A percentile compares a stretch with the other conserved stretches of the same genome.
Evolutionary conservation across 305 asterid genomes (phyloP).

Genomic region (Salvia sclarea): DNA sequence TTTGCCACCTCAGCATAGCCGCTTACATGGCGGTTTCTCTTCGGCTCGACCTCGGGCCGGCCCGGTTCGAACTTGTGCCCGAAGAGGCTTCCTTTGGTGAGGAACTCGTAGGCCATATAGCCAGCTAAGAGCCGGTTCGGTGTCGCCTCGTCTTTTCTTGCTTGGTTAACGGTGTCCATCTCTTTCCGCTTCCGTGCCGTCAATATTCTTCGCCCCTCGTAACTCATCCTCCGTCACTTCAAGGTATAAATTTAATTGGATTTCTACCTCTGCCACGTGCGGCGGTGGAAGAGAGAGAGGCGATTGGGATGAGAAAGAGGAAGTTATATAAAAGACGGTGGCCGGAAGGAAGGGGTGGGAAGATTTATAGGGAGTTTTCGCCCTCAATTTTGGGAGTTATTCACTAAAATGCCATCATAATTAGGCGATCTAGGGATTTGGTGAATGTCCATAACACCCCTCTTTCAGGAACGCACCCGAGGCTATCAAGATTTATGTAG

Average conservation of each 20-base stretch:
- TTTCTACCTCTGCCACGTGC: constrained; percentile 20
- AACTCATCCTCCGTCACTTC: constrained; percentile 49
- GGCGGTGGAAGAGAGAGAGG: constrained; percentile 13
- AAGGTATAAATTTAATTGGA: constrained; percentile 5
- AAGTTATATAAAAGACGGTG: constrained; percentile 18
- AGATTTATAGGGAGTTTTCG: constrained; percentile 19
- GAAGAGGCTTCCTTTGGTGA: constrained; percentile 50
- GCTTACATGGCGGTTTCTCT: constrained; percentile 41
- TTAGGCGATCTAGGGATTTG: constrained; percentile 12
- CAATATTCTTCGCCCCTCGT: constrained; percentile 44
- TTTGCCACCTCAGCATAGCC: constrained; percentile 63
- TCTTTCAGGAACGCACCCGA: not conserved
- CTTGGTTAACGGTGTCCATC: constrained; percentile 33
- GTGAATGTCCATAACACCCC: constrained; percentile 19
- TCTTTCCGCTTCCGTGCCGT: constrained; percentile 65
- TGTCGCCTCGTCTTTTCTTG: constrained; percentile 39
- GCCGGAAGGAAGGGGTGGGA: not conserved
- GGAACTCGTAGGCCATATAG: constrained; percentile 68
- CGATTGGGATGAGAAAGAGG: not conserved
- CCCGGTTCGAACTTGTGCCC: constrained; percentile 63
- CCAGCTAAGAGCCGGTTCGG: constrained; percentile 67
- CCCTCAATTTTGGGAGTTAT: constrained; percentile 19
- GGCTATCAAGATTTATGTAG: not conserved
- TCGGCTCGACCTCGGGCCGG: constrained; percentile 55
- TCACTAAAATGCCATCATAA: constrained; percentile 26